Evolutionary conservation across 768 basidiomycete genomes (phyloP).

Genomic region (Pisolithus marmoratus): DNA sequence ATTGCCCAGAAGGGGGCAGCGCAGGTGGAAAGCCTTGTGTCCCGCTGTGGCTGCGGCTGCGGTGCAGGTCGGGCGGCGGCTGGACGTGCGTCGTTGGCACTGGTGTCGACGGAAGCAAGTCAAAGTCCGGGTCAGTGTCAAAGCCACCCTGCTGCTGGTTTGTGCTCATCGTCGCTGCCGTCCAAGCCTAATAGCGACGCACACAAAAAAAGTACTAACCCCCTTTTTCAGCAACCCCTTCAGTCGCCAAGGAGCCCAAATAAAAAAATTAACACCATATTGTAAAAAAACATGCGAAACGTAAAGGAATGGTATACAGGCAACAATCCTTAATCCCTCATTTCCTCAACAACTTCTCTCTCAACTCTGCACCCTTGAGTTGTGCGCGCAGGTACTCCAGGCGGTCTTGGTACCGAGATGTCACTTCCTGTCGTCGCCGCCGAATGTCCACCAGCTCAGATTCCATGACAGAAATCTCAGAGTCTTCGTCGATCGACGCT

Average conservation of each 20-base stretch:
- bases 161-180: background rate
- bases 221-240: no score
- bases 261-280: constrained; percentile 3
- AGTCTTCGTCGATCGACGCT: constrained; percentile 29
- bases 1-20: constrained; percentile 42
- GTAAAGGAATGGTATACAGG: constrained; percentile 4
- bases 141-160: background rate
- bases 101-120: constrained; percentile 22
- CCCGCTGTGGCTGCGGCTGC: constrained; percentile 47
- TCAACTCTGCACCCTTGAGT: constrained; percentile 77
- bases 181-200: no score
- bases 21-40: constrained; percentile 56
- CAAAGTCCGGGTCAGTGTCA: background rate
- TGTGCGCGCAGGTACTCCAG: constrained; percentile 78
- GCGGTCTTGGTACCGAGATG: constrained; percentile 64
- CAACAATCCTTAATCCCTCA: constrained; percentile 21
- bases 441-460: constrained; percentile 67
- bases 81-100: constrained; percentile 28
- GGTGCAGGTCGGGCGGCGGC: constrained; percentile 29
- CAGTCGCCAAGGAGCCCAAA: background rate
- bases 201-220: no score
- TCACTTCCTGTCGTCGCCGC: constrained; percentile 63
- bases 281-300: background rate
- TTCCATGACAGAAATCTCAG: constrained; percentile 36
- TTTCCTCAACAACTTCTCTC: constrained; percentile 72